Evolutionary conservation across 306 rosid genomes (phyloP).

Genomic region (Corylus americana): DNA sequence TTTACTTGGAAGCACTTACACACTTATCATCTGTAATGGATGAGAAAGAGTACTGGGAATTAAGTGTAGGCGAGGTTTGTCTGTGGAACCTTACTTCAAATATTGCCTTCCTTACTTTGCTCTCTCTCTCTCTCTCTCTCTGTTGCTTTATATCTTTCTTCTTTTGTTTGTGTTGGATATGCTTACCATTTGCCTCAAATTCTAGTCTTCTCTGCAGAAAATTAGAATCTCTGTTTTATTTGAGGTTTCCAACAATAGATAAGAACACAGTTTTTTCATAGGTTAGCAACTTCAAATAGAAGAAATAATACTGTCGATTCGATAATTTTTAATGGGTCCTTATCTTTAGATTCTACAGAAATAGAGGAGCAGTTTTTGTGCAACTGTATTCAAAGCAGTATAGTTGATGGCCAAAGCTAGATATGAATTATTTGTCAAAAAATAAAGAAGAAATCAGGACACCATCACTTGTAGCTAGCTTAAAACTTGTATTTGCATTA

Average conservation of each 20-base stretch:
- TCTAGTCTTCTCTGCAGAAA: background rate
- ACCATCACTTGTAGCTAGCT: background rate
- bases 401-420: too few relatives aligned
- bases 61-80: slow-evolving; percentile 73
- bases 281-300: too few relatives aligned
- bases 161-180: background rate
- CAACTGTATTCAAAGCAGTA: too few relatives aligned
- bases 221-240: background rate
- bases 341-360: too few relatives aligned
- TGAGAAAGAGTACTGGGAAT: slow-evolving; percentile 94
- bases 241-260: background rate
- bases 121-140: background rate
- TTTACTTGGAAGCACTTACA: slow-evolving; percentile 67
- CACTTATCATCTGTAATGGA: slow-evolving; percentile 70
- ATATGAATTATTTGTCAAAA: too few relatives aligned
- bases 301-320: too few relatives aligned
- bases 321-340: too few relatives aligned
- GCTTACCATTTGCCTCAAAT: background rate
- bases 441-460: background rate
- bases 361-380: too few relatives aligned
- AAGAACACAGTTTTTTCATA: too few relatives aligned
- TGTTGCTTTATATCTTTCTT: background rate
- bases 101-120: slow-evolving; percentile 25
- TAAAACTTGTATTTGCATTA: background rate
- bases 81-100: slow-evolving; percentile 14